Evolutionary conservation across 805 yeast genomes (phyloP).

Genomic region (Monosporozyma siamensis): DNA sequence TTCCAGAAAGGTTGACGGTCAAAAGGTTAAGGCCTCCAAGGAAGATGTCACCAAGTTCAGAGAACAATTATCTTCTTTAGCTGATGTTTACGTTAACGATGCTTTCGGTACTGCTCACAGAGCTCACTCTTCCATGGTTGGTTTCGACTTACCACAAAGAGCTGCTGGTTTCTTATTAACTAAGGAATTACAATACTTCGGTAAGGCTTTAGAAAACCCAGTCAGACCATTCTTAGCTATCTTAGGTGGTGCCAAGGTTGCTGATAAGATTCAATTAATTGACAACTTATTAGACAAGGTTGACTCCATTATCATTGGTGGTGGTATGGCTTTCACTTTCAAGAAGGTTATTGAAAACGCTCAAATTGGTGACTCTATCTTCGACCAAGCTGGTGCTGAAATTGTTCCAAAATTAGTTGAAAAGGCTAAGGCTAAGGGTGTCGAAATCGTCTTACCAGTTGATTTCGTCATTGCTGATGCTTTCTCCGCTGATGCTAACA

Average conservation of each 20-base stretch:
- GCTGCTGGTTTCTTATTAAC: constrained; percentile 98
- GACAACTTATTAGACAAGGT: constrained; percentile 96
- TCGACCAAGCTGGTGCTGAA: constrained; percentile 91
- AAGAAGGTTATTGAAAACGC: constrained; percentile 82
- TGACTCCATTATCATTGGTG: constrained; percentile 88
- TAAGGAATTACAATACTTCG: constrained; percentile 94
- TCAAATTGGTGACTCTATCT: constrained; percentile 86
- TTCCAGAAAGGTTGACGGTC: constrained; percentile 81
- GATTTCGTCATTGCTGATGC: constrained; percentile 95
- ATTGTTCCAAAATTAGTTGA: constrained; percentile 84
- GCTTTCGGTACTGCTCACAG: constrained; percentile 99
- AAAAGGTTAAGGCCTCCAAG: constrained; percentile 85
- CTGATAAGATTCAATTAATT: constrained; percentile 97
- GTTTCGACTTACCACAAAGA: constrained; percentile 66
- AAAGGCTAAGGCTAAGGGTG: constrained; percentile 94
- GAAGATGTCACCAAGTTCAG: constrained; percentile 84
- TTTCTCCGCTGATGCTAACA: constrained; percentile 85
- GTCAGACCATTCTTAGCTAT: constrained; percentile 97
- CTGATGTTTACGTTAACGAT: constrained; percentile 95
- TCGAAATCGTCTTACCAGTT: constrained; percentile 87
- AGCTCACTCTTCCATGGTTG: constrained; percentile 99
- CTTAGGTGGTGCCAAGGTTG: constrained; percentile 99
- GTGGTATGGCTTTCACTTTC: constrained; percentile 99
- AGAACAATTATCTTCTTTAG: constrained; percentile 78
- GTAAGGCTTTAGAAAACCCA: constrained; percentile 98